Evolutionary conservation across 495 filamentous ascomycete genomes (phyloP).

Genomic region (Penicillium daleae): DNA sequence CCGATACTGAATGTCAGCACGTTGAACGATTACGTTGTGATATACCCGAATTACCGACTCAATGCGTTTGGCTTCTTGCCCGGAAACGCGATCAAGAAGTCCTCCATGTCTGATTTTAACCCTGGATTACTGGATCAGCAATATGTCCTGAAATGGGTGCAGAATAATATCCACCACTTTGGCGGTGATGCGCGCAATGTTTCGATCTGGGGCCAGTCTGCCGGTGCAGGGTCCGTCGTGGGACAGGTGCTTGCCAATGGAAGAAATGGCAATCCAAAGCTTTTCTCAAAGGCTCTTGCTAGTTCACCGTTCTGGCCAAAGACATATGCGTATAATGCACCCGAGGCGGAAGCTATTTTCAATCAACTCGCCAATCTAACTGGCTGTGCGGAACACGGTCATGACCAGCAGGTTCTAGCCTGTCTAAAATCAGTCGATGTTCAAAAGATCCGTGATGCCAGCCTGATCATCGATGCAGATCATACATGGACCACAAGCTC

Average conservation of each 20-base stretch:
- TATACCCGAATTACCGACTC: conserved; percentile 58
- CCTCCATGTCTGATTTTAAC: conserved; percentile 52
- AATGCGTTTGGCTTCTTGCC: conserved; percentile 65
- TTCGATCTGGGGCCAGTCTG: conserved; percentile 57
- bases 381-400: conserved; percentile 41
- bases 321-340: conserved; percentile 54
- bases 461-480: conserved; percentile 43
- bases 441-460: conserved; percentile 53
- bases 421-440: conserved; percentile 56
- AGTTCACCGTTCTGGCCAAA: conserved; percentile 66
- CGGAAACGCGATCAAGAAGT: conserved; percentile 53
- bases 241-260: conserved; percentile 56
- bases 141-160: conserved; percentile 59
- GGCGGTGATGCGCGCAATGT: conserved; percentile 55
- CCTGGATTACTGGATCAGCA: conserved; percentile 53
- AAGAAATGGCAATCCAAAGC: conserved; percentile 35
- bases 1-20: conserved; percentile 56
- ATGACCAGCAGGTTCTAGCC: conserved; percentile 38
- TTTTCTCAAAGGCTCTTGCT: conserved; percentile 59
- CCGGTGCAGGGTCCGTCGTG: conserved; percentile 59
- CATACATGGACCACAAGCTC: conserved; percentile 56
- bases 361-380: conserved; percentile 46
- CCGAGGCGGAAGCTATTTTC: conserved; percentile 55
- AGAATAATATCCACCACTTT: conserved; percentile 53
- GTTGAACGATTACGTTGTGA: conserved; percentile 53